phyloP scores from a whole-genome alignment of 2,329 filamentous ascomycete species.

The Fusarium sp. region DNA sequence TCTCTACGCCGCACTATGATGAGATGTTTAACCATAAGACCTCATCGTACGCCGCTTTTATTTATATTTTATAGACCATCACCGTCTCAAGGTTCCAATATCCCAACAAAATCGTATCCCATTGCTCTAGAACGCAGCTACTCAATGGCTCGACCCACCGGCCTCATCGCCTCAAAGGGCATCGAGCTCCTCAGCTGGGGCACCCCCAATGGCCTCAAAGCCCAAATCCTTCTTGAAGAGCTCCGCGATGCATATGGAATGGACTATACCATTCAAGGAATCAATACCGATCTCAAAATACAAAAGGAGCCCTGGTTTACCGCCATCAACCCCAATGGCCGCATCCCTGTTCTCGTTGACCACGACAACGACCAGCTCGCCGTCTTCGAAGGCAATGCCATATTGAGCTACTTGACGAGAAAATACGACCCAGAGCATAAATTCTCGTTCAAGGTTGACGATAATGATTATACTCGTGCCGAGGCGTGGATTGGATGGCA shows the following conservation, averaged over 20 bases:
- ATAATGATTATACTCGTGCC: slow-evolving; percentile 53
- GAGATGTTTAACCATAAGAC: background rate
- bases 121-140: background rate
- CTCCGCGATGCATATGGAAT: slow-evolving; percentile 74
- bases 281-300: slow-evolving; percentile 72
- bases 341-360: slow-evolving; percentile 75
- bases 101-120: background rate
- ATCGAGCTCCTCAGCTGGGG: slow-evolving; percentile 73
- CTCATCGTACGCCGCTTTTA: background rate
- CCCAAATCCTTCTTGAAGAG: slow-evolving; percentile 73
- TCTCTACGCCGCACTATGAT: background rate
- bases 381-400: slow-evolving; percentile 82
- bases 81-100: background rate
- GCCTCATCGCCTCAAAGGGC: slow-evolving; percentile 72
- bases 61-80: background rate
- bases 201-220: slow-evolving; percentile 69
- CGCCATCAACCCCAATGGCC: slow-evolving; percentile 72
- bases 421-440: slow-evolving; percentile 73
- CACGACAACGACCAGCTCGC: slow-evolving; percentile 71
- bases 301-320: slow-evolving; percentile 78
- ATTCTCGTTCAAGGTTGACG: slow-evolving; percentile 56
- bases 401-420: slow-evolving; percentile 79
- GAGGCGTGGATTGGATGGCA: slow-evolving; percentile 74
- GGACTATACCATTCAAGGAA: slow-evolving; percentile 69
- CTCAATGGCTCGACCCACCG: slow-evolving; percentile 57